phyloP scores from a whole-genome alignment of 176 grass and related monocot species.

The Leersia perrieri region DNA sequence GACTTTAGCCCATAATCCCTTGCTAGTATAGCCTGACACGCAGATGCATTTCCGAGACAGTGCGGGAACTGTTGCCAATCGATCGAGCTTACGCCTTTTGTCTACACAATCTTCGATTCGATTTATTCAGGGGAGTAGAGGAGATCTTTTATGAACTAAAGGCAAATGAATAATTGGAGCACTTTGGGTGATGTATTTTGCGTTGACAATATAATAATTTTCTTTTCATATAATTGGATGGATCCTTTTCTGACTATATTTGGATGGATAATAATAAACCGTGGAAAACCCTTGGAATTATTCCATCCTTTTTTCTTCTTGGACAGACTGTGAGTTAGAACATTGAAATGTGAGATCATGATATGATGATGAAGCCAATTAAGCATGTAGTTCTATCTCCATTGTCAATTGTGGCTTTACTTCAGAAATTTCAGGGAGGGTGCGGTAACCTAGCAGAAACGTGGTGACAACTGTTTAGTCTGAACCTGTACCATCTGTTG shows the following conservation, averaged over 20 bases:
- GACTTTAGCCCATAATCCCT: not conserved
- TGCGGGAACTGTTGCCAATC: not conserved
- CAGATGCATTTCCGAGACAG: not conserved
- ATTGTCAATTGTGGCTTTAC: not conserved
- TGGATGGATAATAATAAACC: not conserved
- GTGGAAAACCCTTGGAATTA: not conserved
- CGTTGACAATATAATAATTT: not conserved
- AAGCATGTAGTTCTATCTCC: not conserved
- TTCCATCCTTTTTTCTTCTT: not conserved
- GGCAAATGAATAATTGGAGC: constrained; percentile 26
- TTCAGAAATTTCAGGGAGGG: not conserved
- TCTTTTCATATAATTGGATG: too few species aligned
- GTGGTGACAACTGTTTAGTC: not conserved
- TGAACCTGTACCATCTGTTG: not conserved
- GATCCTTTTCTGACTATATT: not conserved
- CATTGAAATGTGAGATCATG: not conserved
- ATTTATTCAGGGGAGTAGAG: not conserved
- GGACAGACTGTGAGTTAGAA: not conserved
- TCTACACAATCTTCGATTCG: not conserved
- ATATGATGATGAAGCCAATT: not conserved
- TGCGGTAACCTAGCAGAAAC: not conserved
- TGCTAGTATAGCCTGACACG: not conserved
- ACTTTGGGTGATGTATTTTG: constrained; percentile 24
- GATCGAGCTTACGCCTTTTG: not conserved
- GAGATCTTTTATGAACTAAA: constrained; percentile 10